phyloP scores from a whole-genome alignment of 73 alveolate species.

The Tetrahymena thermophila region DNA sequence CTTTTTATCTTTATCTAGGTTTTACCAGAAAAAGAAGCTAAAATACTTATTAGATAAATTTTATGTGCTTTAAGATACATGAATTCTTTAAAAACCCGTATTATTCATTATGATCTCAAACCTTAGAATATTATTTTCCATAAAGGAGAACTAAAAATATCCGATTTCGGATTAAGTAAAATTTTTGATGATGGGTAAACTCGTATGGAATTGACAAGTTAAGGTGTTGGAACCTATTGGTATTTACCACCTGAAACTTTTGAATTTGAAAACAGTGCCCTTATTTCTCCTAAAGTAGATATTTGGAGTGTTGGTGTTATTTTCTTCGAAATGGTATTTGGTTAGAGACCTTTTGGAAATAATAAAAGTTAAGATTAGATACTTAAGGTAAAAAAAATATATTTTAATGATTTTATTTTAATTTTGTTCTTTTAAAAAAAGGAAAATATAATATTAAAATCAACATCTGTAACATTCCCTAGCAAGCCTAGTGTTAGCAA shows the following conservation, averaged over 20 bases:
- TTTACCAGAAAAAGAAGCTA: constrained; percentile 95
- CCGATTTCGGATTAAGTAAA: constrained; percentile 98
- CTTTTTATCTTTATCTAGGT: background rate
- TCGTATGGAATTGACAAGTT: constrained; percentile 88
- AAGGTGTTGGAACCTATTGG: constrained; percentile 99
- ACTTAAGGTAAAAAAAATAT: constrained; percentile 59
- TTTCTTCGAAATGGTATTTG: constrained; percentile 89
- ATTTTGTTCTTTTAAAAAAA: background rate
- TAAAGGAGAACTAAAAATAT: constrained; percentile 93
- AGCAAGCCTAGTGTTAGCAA: constrained; percentile 75
- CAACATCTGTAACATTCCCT: constrained; percentile 87
- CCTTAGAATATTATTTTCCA: constrained; percentile 94
- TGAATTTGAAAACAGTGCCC: constrained; percentile 63
- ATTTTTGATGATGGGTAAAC: constrained; percentile 75
- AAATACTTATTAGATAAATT: constrained; percentile 83
- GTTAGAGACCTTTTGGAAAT: constrained; percentile 96
- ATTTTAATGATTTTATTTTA: background rate
- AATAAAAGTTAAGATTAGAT: constrained; percentile 86
- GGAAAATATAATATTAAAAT: constrained; percentile 70
- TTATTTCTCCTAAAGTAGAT: constrained; percentile 90
- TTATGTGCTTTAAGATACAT: constrained; percentile 93
- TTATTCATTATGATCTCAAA: constrained; percentile 97
- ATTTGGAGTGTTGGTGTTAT: constrained; percentile 96
- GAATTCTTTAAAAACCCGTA: constrained; percentile 48
- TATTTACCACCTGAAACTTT: constrained; percentile 99